Conservation (phyloP, 2,329 filamentous ascomycete genomes). For the Fusarium sp. region DNA sequence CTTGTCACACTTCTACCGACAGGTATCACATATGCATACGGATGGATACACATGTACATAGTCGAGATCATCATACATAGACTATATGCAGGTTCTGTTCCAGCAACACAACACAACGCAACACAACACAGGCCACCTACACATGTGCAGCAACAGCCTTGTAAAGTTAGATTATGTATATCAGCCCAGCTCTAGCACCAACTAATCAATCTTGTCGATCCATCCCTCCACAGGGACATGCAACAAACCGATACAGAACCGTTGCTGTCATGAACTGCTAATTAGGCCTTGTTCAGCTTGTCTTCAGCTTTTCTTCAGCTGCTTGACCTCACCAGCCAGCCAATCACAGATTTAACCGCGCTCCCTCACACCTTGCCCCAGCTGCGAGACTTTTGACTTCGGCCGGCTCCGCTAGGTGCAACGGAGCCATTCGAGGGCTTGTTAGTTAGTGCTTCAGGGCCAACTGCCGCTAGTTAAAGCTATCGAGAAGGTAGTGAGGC, state of each 20-base stretch:
- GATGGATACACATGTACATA: not conserved
- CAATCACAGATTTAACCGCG: constrained; percentile 27
- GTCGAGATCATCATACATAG: constrained; percentile 1
- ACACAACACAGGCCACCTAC: not conserved
- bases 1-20: not conserved
- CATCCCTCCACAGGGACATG: constrained; percentile 21
- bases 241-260: not conserved
- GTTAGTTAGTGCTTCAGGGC: no score
- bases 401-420: constrained; percentile 40
- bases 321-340: not conserved
- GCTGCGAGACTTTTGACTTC: constrained; percentile 8
- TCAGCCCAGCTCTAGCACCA: constrained; percentile 14
- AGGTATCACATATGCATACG: not conserved
- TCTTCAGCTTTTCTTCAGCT: no score
- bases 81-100: constrained; percentile 21
- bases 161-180: constrained; percentile 7
- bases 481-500: not conserved
- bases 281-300: constrained; percentile 15
- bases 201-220: constrained; percentile 27
- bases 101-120: no score
- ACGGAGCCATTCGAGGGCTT: constrained; percentile 7
- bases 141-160: not conserved
- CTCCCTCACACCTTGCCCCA: constrained; percentile 5
- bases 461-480: no score
- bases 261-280: not conserved